These are phyloP conservation scores for Flammula alnicola DNA, from an alignment of 1,284 basidiomycete species.

Conservation along the genomic window DNA sequence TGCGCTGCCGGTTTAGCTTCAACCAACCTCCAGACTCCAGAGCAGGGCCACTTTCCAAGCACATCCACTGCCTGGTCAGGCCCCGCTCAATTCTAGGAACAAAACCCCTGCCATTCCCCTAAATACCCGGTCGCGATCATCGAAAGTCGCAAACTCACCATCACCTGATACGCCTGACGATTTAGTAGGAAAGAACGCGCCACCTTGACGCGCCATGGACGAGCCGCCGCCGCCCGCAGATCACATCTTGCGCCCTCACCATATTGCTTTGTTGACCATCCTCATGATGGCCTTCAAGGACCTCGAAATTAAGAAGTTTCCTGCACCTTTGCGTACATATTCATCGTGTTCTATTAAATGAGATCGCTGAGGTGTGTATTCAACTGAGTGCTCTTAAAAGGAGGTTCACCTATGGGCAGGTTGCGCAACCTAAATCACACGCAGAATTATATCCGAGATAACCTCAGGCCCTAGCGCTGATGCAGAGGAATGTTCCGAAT, in stretches of 20 bases:
- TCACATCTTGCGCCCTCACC: constrained; percentile 73
- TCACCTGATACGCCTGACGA: too few species aligned
- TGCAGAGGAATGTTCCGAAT: constrained; percentile 30
- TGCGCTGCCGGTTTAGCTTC: too few species aligned
- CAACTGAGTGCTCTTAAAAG: background rate
- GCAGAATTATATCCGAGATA: constrained; percentile 36
- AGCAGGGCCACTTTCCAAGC: too few species aligned
- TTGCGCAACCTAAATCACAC: constrained; percentile 42
- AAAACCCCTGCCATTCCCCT: too few species aligned
- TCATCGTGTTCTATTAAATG: constrained; percentile 63
- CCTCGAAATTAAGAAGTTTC: constrained; percentile 52
- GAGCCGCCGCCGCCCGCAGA: constrained; percentile 57
- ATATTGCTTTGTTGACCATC: constrained; percentile 67
- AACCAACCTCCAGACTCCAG: too few species aligned
- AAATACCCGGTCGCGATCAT: too few species aligned
- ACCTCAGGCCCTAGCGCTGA: constrained; percentile 36
- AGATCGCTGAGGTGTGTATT: constrained; percentile 53
- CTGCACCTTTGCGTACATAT: constrained; percentile 65
- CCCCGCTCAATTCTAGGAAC: too few species aligned
- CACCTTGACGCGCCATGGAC: constrained; percentile 37
- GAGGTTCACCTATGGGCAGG: constrained; percentile 29
- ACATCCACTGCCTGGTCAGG: too few species aligned
- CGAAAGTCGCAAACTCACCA: too few species aligned
- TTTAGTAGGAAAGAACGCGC: too few species aligned
- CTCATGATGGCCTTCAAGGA: constrained; percentile 65